Evolutionary conservation across 352 stramenopile species (phyloP).

Genomic region (Phytophthora pistaciae): DNA sequence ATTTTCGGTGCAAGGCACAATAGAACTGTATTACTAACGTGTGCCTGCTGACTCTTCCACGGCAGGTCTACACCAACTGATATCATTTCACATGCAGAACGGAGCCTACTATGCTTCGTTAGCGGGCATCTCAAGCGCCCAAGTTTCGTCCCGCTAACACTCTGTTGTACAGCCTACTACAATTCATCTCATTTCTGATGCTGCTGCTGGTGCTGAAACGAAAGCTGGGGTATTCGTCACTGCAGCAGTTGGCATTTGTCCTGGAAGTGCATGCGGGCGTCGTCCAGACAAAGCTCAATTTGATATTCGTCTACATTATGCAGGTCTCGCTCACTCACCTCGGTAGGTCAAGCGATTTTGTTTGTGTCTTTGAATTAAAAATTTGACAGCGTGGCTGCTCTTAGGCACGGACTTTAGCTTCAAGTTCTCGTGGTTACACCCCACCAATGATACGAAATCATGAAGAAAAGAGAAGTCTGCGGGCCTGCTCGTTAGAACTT

Average conservation of each 20-base stretch:
- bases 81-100: constrained; percentile 39
- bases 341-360: too few species aligned
- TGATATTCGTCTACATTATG: constrained; percentile 48
- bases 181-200: constrained; percentile 25
- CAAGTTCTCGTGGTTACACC: constrained; percentile 28
- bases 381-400: too few species aligned
- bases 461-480: too few species aligned
- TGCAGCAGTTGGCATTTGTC: constrained; percentile 47
- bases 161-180: constrained; percentile 23
- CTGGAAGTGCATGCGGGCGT: constrained; percentile 25
- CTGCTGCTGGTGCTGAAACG: constrained; percentile 21
- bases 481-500: too few species aligned
- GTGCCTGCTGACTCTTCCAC: too few species aligned
- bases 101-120: constrained; percentile 28
- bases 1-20: too few species aligned
- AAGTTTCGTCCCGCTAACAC: constrained; percentile 17
- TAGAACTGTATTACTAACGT: too few species aligned
- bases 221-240: constrained; percentile 27
- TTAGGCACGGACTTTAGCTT: constrained; percentile 39
- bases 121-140: neutral
- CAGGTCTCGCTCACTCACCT: constrained; percentile 40
- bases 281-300: constrained; percentile 41
- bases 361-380: too few species aligned
- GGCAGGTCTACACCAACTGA: constrained; percentile 15
- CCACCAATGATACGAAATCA: constrained; percentile 7